phyloP scores from a whole-genome alignment of 2,329 filamentous ascomycete species.

The Thyridium curvatum region DNA sequence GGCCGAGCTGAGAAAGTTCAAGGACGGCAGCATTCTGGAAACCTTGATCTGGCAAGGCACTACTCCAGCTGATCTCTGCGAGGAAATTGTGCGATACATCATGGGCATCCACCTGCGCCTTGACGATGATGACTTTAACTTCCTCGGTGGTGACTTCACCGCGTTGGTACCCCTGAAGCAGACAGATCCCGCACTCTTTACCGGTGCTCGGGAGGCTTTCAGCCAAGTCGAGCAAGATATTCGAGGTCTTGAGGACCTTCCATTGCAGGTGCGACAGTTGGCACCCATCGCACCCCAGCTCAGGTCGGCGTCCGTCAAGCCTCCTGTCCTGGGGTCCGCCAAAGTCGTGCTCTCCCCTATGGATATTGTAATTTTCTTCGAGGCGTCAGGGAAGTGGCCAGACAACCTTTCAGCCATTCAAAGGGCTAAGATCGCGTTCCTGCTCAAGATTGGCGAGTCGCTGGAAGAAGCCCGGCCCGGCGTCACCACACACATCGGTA shows the following conservation, averaged over 20 bases:
- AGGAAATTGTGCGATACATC: constrained; percentile 73
- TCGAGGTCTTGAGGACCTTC: constrained; percentile 72
- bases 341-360: constrained; percentile 49
- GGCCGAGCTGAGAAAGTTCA: constrained; percentile 87
- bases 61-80: constrained; percentile 58
- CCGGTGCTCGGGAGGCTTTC: constrained; percentile 64
- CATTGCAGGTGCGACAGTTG: constrained; percentile 79
- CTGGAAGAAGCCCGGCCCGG: constrained; percentile 53
- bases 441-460: constrained; percentile 68
- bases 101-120: constrained; percentile 63
- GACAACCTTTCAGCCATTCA: constrained; percentile 89
- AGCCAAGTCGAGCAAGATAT: constrained; percentile 69
- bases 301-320: constrained; percentile 62
- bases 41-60: constrained; percentile 77
- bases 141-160: constrained; percentile 46
- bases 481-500: constrained; percentile 64
- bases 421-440: constrained; percentile 86
- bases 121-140: constrained; percentile 43
- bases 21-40: constrained; percentile 89
- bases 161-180: constrained; percentile 38
- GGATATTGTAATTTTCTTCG: constrained; percentile 82
- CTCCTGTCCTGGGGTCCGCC: constrained; percentile 40
- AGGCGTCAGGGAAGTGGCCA: constrained; percentile 89
- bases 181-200: constrained; percentile 54
- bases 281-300: constrained; percentile 66